phyloP scores from a whole-genome alignment of 108 stramenopile species.

The Craspedostauros australis region DNA sequence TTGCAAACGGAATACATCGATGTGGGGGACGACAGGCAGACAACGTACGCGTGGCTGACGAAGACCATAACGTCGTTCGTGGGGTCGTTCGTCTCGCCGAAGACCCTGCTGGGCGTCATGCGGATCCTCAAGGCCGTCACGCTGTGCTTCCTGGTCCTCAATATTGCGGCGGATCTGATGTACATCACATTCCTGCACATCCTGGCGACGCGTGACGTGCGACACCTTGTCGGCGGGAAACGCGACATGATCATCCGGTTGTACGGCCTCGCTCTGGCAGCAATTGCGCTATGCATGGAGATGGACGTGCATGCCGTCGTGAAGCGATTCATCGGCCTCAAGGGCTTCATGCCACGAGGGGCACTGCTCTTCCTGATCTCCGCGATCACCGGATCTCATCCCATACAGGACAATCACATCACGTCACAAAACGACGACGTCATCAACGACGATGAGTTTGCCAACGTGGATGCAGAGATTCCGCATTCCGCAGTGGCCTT shows the following conservation, averaged over 20 bases:
- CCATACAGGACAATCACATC: slow-evolving; percentile 20
- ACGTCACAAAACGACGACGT: background rate
- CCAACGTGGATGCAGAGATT: slow-evolving; percentile 27
- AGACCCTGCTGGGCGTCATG: slow-evolving; percentile 55
- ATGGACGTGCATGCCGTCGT: slow-evolving; percentile 36
- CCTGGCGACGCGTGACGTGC: slow-evolving; percentile 19
- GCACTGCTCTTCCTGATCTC: slow-evolving; percentile 61
- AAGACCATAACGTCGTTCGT: slow-evolving; percentile 23
- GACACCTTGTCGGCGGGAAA: slow-evolving; percentile 44
- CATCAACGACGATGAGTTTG: slow-evolving; percentile 23
- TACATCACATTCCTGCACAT: slow-evolving; percentile 66
- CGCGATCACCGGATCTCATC: slow-evolving; percentile 48
- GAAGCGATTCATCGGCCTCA: slow-evolving; percentile 52
- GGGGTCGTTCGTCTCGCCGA: slow-evolving; percentile 39
- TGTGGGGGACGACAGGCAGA: slow-evolving; percentile 15
- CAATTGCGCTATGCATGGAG: slow-evolving; percentile 56
- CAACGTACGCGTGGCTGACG: slow-evolving; percentile 18
- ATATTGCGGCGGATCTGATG: slow-evolving; percentile 47
- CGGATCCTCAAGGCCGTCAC: slow-evolving; percentile 67
- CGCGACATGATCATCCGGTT: slow-evolving; percentile 60
- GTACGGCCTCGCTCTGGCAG: slow-evolving; percentile 45
- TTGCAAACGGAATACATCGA: slow-evolving; percentile 30
- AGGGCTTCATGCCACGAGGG: slow-evolving; percentile 57
- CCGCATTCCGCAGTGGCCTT: slow-evolving; percentile 66
- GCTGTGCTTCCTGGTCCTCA: slow-evolving; percentile 54